A percentile compares a stretch with the other conserved stretches of the same genome.
phyloP scores from a whole-genome alignment of 352 stramenopile genomes.

The Aphanomyces stellatus region DNA sequence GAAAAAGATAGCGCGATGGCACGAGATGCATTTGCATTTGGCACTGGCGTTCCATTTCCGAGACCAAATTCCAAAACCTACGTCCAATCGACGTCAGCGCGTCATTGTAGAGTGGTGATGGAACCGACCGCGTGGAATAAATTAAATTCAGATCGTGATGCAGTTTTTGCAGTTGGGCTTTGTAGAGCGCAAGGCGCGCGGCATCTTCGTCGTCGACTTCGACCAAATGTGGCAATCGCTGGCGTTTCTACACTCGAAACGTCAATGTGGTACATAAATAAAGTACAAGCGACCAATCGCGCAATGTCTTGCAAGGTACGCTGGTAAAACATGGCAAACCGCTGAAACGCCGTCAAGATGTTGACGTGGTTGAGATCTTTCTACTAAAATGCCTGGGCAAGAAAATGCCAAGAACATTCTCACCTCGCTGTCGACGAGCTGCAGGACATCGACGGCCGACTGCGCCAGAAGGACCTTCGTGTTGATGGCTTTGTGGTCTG shows the following conservation, averaged over 20 bases:
- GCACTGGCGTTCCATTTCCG: constrained; percentile 8
- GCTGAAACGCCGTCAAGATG: constrained; percentile 12
- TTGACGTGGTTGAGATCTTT: constrained; percentile 14
- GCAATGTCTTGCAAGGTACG: constrained; percentile 4
- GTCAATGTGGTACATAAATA: neutral
- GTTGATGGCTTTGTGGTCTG: constrained; percentile 10
- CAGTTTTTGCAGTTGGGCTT: neutral
- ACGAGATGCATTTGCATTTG: constrained; percentile 14
- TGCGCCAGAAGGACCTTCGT: constrained; percentile 11
- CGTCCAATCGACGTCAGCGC: neutral
- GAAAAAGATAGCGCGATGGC: constrained; percentile 6
- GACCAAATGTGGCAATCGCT: neutral
- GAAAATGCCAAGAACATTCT: neutral
- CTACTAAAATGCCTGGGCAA: neutral
- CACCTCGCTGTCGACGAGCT: neutral
- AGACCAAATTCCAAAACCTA: constrained; percentile 18
- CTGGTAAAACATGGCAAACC: constrained; percentile 17
- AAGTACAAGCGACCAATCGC: neutral
- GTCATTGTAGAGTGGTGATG: neutral
- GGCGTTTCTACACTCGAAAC: neutral
- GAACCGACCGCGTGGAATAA: constrained; percentile 8
- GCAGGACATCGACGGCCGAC: constrained; percentile 3
- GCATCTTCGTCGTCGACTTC: neutral
- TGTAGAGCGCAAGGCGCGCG: neutral
- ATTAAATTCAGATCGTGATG: constrained; percentile 14